Conservation (phyloP, 2,329 filamentous ascomycete species). For the Pestalotiopsis sp. region DNA sequence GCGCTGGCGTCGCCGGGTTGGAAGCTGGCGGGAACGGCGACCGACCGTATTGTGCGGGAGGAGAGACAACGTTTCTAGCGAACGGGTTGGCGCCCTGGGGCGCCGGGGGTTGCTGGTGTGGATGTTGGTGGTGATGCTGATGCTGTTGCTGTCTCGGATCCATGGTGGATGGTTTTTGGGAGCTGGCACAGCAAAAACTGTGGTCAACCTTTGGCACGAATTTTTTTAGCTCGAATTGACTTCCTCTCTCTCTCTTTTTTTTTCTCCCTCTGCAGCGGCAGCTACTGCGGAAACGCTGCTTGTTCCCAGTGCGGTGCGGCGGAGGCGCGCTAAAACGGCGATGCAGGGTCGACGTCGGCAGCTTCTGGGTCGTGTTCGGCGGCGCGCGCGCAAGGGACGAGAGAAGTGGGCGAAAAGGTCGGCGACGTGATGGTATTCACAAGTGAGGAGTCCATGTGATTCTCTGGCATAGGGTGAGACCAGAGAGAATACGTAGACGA, state of each 20-base stretch:
- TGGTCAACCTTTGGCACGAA: background rate
- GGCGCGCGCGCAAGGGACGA: background rate
- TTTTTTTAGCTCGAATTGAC: slow-evolving; percentile 5
- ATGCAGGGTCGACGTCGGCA: background rate
- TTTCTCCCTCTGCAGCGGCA: background rate
- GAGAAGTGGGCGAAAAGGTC: background rate
- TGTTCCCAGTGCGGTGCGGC: background rate
- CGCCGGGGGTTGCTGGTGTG: background rate
- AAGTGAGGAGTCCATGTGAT: background rate
- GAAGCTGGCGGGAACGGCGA: slow-evolving; percentile 16
- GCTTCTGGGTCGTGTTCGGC: background rate
- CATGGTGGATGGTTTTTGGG: slow-evolving; percentile 4
- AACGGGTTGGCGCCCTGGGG: slow-evolving; percentile 11
- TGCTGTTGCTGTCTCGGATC: slow-evolving; percentile 15
- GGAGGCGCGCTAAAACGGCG: background rate
- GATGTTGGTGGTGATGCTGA: slow-evolving; percentile 4
- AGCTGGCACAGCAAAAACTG: background rate
- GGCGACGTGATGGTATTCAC: background rate
- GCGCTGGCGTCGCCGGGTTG: slow-evolving; percentile 3
- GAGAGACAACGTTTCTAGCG: slow-evolving; percentile 14
- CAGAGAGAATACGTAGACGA: background rate
- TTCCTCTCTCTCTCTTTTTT: background rate
- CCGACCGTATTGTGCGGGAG: slow-evolving; percentile 15
- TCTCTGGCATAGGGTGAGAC: background rate
- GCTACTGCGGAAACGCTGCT: background rate